Conservation (phyloP, 306 rosid genomes). For the Fagus crenata region DNA sequence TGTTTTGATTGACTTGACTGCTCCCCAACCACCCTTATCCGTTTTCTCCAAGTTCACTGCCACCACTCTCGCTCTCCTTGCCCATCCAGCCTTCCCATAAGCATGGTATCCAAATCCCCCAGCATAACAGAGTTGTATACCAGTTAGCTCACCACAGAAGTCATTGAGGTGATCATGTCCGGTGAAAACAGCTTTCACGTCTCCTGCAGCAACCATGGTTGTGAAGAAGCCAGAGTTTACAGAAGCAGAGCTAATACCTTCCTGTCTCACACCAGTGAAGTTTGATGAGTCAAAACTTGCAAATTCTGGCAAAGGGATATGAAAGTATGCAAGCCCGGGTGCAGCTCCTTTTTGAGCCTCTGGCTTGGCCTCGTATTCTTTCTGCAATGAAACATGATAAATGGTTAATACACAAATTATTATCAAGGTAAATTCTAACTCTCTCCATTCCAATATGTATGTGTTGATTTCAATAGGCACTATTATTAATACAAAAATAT, state of each 20-base stretch:
- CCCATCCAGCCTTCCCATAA: slow-evolving; percentile 88
- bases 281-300: slow-evolving; percentile 60
- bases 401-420: neutral
- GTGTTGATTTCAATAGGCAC: too few relatives aligned
- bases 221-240: slow-evolving; percentile 92
- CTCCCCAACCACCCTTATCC: slow-evolving; percentile 59
- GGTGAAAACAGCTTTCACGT: slow-evolving; percentile 80
- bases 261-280: slow-evolving; percentile 69
- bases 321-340: slow-evolving; percentile 82
- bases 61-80: slow-evolving; percentile 87
- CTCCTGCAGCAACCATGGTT: slow-evolving; percentile 78
- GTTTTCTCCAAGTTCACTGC: slow-evolving; percentile 70
- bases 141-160: slow-evolving; percentile 74
- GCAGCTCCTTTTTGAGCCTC: slow-evolving; percentile 67
- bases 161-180: slow-evolving; percentile 95
- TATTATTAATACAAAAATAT: too few relatives aligned
- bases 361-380: slow-evolving; percentile 54
- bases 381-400: slow-evolving; percentile 44
- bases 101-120: slow-evolving; percentile 98
- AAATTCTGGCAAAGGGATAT: slow-evolving; percentile 86
- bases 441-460: too few relatives aligned
- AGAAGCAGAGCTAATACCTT: slow-evolving; percentile 78
- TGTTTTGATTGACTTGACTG: slow-evolving; percentile 72
- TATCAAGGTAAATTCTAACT: neutral
- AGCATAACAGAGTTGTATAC: slow-evolving; percentile 74